Conservation (phyloP, 2,329 filamentous ascomycete genomes). For the Clonostachys solani region DNA sequence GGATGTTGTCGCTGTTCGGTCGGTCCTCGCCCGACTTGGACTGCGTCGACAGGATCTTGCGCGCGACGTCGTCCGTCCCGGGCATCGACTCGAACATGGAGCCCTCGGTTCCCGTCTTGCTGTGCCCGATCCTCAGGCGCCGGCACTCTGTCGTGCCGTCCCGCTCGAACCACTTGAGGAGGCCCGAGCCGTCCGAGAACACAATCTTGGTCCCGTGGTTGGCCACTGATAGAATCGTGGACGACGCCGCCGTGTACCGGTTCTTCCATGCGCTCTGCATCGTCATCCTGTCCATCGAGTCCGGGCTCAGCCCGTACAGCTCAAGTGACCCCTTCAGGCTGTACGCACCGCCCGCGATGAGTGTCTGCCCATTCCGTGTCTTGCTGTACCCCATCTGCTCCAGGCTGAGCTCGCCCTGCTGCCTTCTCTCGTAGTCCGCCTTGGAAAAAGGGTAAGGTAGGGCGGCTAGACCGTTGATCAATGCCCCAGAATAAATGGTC, state of each 20-base stretch:
- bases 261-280: conserved; percentile 80
- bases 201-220: conserved; percentile 80
- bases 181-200: conserved; percentile 78
- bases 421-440: conserved; percentile 53
- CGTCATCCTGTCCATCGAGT: conserved; percentile 76
- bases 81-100: conserved; percentile 49
- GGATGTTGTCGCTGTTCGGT: conserved; percentile 60
- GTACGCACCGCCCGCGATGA: conserved; percentile 85
- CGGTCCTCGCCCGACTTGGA: conserved; percentile 18
- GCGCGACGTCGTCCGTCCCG: conserved; percentile 66
- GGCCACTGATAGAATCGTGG: conserved; percentile 76
- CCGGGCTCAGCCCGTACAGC: conserved; percentile 65
- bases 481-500: conserved; percentile 79
- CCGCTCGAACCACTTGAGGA: conserved; percentile 86
- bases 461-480: conserved; percentile 68
- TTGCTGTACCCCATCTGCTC: conserved; percentile 52
- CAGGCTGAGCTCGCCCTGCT: conserved; percentile 48
- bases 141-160: conserved; percentile 66
- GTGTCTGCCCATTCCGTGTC: conserved; percentile 52
- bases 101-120: conserved; percentile 36
- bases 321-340: conserved; percentile 88
- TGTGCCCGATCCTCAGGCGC: conserved; percentile 49
- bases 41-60: conserved; percentile 69
- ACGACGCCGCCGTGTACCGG: conserved; percentile 74
- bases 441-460: conserved; percentile 65